These are phyloP conservation scores for Marasmius sp. DNA, from an alignment of 1,284 basidiomycete species.

Conservation along the genomic window DNA sequence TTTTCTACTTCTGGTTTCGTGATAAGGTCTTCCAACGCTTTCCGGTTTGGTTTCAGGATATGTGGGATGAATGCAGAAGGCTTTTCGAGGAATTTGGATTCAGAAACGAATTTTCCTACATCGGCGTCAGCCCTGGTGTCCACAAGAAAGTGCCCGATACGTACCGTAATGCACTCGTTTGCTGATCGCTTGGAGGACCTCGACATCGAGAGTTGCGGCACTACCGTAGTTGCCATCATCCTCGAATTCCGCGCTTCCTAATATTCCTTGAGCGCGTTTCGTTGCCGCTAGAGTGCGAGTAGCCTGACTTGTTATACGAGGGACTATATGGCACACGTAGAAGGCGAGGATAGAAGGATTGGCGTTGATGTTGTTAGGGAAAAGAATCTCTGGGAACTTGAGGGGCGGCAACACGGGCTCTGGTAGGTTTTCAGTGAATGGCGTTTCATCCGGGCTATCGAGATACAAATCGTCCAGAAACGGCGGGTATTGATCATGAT, in stretches of 20 bases:
- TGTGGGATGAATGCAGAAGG: constrained; percentile 91
- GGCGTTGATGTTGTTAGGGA: constrained; percentile 84
- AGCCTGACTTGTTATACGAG: constrained; percentile 75
- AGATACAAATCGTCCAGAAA: constrained; percentile 8
- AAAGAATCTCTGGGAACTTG: constrained; percentile 76
- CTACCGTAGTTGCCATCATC: constrained; percentile 99
- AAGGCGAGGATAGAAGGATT: constrained; percentile 89
- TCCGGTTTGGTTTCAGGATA: constrained; percentile 77
- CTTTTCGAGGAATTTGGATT: constrained; percentile 88
- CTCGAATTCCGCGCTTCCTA: constrained; percentile 65
- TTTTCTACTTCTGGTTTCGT: constrained; percentile 96
- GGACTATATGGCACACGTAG: constrained; percentile 81
- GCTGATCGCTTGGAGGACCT: constrained; percentile 91
- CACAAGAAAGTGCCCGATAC: constrained; percentile 21
- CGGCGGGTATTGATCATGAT: constrained; percentile 2
- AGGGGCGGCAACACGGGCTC: constrained; percentile 80
- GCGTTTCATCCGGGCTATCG: constrained; percentile 92
- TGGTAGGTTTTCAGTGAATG: constrained; percentile 88
- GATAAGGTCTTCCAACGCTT: constrained; percentile 82
- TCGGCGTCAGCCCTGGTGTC: constrained; percentile 1
- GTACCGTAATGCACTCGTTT: constrained; percentile 96
- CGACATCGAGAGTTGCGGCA: constrained; percentile 91
- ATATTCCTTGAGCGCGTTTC: constrained; percentile 67
- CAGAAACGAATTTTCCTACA: constrained; percentile 96
- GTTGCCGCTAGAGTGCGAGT: constrained; percentile 59